These are phyloP conservation scores for Periconia sp. DNA, from an alignment of 2,329 filamentous ascomycete genomes.

Conservation along the genomic window DNA sequence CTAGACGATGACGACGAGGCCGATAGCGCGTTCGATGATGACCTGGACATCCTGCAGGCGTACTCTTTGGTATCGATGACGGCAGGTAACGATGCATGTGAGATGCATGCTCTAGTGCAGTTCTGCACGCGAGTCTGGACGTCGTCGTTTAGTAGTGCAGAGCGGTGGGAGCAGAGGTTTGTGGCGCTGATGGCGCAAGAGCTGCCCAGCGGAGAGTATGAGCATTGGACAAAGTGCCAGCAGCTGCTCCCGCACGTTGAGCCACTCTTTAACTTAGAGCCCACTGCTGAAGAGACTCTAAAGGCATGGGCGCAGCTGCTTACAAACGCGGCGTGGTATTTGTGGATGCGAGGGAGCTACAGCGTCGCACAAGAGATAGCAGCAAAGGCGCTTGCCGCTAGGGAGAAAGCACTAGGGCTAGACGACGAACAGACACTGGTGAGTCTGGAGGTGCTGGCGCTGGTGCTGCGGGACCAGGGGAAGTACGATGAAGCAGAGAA, in stretches of 20 bases:
- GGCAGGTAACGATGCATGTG: constrained; percentile 2
- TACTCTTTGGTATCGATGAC: constrained; percentile 20
- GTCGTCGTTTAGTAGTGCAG: constrained; percentile 6
- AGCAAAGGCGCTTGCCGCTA: constrained; percentile 6
- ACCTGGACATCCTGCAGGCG: constrained; percentile 17
- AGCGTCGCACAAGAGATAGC: constrained; percentile 14
- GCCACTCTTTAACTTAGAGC: constrained; percentile 9
- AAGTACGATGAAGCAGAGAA: constrained; percentile 13
- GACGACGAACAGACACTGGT: constrained; percentile 10
- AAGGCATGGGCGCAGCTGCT: constrained; percentile 17
- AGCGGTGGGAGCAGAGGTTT: constrained; percentile 16
- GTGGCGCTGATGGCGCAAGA: constrained; percentile 15
- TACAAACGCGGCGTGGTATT: constrained; percentile 14
- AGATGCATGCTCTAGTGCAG: constrained; percentile 25
- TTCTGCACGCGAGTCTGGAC: constrained; percentile 22
- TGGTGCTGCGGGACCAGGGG: constrained; percentile 3
- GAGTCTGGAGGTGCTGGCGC: constrained; percentile 7
- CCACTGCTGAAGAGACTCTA: constrained; percentile 5
- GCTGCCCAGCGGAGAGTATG: constrained; percentile 14
- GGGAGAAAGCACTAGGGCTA: constrained; percentile 11
- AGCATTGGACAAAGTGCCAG: constrained; percentile 20
- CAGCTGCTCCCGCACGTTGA: constrained; percentile 21
- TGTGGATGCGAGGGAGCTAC: constrained; percentile 13
- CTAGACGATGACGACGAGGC: constrained; percentile 2
- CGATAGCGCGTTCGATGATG: constrained; percentile 16